phyloP scores from a whole-genome alignment of 2,329 filamentous ascomycete genomes.

The Cordyceps cicadae region DNA sequence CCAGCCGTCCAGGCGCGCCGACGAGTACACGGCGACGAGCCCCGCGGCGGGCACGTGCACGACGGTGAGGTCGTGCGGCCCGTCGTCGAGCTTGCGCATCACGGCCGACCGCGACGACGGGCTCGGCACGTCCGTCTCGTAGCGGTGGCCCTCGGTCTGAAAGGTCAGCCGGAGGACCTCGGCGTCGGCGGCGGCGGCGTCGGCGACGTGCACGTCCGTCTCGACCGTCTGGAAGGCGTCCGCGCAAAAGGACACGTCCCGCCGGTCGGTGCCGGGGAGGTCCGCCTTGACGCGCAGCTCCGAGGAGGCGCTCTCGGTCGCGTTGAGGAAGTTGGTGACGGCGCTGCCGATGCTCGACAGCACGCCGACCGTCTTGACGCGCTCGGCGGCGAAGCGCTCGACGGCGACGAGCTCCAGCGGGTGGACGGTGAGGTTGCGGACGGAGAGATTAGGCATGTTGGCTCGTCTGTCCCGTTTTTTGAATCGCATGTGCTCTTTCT shows the following conservation, averaged over 20 bases:
- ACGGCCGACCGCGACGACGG: constrained; percentile 49
- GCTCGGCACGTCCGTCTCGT: constrained; percentile 66
- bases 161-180: constrained; percentile 66
- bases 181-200: constrained; percentile 33
- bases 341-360: constrained; percentile 37
- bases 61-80: constrained; percentile 52
- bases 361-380: constrained; percentile 33
- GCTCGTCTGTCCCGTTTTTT: not conserved
- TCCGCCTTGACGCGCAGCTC: constrained; percentile 41
- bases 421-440: constrained; percentile 74
- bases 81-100: constrained; percentile 45
- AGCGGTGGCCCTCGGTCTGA: constrained; percentile 45
- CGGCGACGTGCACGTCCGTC: constrained; percentile 46
- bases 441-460: constrained; percentile 50
- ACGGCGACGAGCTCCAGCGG: constrained; percentile 64
- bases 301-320: constrained; percentile 26
- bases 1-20: constrained; percentile 63
- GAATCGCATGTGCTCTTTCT: not conserved
- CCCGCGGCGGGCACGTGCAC: constrained; percentile 53
- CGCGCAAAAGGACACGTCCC: constrained; percentile 56
- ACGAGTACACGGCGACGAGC: constrained; percentile 60
- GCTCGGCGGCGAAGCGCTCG: constrained; percentile 59
- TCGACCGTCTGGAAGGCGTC: constrained; percentile 58
- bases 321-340: constrained; percentile 37
- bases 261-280: constrained; percentile 51